Evolutionary conservation across 495 filamentous ascomycete species (phyloP).

Genomic region (Cetradonia linearis): DNA sequence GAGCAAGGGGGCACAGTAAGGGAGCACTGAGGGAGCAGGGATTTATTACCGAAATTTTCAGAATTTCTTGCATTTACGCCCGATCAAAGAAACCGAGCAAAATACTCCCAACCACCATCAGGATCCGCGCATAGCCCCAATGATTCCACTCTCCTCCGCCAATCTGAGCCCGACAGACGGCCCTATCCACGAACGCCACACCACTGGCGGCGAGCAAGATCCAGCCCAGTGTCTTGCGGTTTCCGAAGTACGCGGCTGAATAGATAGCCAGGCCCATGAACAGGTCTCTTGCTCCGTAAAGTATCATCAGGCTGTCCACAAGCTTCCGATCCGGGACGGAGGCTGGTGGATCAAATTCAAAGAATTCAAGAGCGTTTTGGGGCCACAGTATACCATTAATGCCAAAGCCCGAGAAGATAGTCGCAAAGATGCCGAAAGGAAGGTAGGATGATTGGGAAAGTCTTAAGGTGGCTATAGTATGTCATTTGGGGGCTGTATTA

Average conservation of each 20-base stretch:
- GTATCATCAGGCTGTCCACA: slow-evolving; percentile 34
- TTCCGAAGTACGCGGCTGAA: slow-evolving; percentile 32
- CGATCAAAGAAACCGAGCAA: slow-evolving; percentile 27
- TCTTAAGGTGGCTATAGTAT: neutral
- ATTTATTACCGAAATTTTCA: too few species aligned
- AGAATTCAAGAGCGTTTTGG: slow-evolving; percentile 37
- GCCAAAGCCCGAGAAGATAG: slow-evolving; percentile 39
- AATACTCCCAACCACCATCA: slow-evolving; percentile 31
- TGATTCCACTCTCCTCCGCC: slow-evolving; percentile 44
- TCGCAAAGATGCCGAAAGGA: slow-evolving; percentile 31
- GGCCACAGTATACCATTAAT: slow-evolving; percentile 40
- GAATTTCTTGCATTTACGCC: neutral
- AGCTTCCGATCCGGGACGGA: slow-evolving; percentile 27
- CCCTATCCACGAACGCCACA: slow-evolving; percentile 40
- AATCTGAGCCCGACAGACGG: slow-evolving; percentile 29
- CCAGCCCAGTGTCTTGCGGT: slow-evolving; percentile 35
- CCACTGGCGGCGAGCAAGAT: slow-evolving; percentile 36
- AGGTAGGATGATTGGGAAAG: slow-evolving; percentile 16
- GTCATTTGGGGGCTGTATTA: neutral
- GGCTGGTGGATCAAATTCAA: slow-evolving; percentile 29
- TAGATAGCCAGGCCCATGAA: slow-evolving; percentile 44
- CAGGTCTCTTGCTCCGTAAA: slow-evolving; percentile 44
- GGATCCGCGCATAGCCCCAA: slow-evolving; percentile 44
- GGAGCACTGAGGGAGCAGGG: neutral
- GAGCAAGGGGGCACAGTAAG: neutral